These are phyloP conservation scores for Fusarium duplospermum DNA, from an alignment of 2,329 filamentous ascomycete species.

Conservation along the genomic window DNA sequence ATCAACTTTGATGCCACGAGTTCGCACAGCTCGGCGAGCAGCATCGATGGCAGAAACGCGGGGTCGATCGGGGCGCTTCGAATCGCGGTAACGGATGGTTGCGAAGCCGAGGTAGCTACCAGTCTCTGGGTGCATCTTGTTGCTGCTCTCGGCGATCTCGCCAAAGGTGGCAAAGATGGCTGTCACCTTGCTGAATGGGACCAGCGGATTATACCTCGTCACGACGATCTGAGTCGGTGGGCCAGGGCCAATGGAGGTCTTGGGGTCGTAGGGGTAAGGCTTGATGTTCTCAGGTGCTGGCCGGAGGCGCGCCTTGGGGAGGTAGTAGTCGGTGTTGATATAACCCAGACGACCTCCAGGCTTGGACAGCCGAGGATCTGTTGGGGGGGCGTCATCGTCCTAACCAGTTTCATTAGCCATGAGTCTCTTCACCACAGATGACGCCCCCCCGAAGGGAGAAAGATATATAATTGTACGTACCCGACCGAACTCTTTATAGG, in stretches of 20 bases:
- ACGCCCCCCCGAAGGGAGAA: slow-evolving; percentile 65
- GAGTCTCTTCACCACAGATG: slow-evolving; percentile 63
- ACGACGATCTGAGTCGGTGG: slow-evolving; percentile 93
- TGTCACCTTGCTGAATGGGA: slow-evolving; percentile 80
- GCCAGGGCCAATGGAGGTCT: slow-evolving; percentile 87
- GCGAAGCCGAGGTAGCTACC: slow-evolving; percentile 95
- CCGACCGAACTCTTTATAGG: slow-evolving; percentile 73
- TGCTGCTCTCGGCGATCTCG: slow-evolving; percentile 89
- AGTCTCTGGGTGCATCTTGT: slow-evolving; percentile 94
- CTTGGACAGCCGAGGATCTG: slow-evolving; percentile 84
- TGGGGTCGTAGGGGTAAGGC: slow-evolving; percentile 83
- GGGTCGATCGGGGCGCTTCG: slow-evolving; percentile 57
- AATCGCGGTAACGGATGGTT: slow-evolving; percentile 88
- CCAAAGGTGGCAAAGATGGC: slow-evolving; percentile 84
- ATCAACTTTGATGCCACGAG: slow-evolving; percentile 83
- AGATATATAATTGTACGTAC: slow-evolving; percentile 67
- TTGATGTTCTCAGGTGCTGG: slow-evolving; percentile 82
- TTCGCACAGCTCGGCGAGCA: slow-evolving; percentile 81
- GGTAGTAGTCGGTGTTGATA: slow-evolving; percentile 77
- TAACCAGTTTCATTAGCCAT: slow-evolving; percentile 72
- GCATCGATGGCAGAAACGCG: slow-evolving; percentile 79
- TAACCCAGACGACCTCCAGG: slow-evolving; percentile 71
- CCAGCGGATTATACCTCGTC: slow-evolving; percentile 94
- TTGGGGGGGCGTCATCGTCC: slow-evolving; percentile 82
- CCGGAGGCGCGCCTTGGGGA: slow-evolving; percentile 76